phyloP scores from a whole-genome alignment of 139 green algal species.

The Haematococcus sp. region DNA sequence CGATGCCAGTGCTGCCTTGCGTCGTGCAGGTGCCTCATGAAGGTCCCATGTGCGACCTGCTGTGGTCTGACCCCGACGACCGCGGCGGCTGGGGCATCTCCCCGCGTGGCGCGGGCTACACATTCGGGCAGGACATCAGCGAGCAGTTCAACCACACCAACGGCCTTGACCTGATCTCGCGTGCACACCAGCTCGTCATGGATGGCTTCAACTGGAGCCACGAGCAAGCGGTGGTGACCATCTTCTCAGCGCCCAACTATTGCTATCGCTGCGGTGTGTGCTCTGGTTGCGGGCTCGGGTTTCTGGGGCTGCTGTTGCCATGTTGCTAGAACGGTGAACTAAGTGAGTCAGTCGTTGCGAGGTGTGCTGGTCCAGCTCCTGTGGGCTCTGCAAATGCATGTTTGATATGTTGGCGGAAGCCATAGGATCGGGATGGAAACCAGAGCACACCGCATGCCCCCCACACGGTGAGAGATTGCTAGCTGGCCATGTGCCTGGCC shows the following conservation, averaged over 20 bases:
- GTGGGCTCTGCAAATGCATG: too few species aligned
- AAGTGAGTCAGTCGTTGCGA: too few species aligned
- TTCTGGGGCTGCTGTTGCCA: background rate
- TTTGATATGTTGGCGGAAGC: too few species aligned
- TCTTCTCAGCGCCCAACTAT: slow-evolving; percentile 99
- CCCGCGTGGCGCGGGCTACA: slow-evolving; percentile 96
- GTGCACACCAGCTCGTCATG: slow-evolving; percentile 99
- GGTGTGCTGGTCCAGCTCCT: too few species aligned
- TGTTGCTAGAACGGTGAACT: background rate
- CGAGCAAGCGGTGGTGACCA: slow-evolving; percentile 96
- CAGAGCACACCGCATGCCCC: too few species aligned
- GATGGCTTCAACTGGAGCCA: slow-evolving; percentile 97
- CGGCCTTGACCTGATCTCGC: slow-evolving; percentile 87
- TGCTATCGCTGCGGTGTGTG: slow-evolving; percentile 87
- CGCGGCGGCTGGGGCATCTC: slow-evolving; percentile 97
- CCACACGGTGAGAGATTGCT: too few species aligned
- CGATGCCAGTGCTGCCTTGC: background rate
- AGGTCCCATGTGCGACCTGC: slow-evolving; percentile 98
- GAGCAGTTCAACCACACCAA: slow-evolving; percentile 99
- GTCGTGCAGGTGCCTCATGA: slow-evolving; percentile 83
- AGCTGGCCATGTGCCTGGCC: too few species aligned
- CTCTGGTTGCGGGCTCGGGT: background rate
- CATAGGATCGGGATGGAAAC: too few species aligned
- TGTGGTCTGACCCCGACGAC: slow-evolving; percentile 98
- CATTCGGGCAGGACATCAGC: slow-evolving; percentile 97